These are phyloP conservation scores for Plectosphaerella cucumerina DNA, from an alignment of 2,329 filamentous ascomycete species.

Conservation along the genomic window DNA sequence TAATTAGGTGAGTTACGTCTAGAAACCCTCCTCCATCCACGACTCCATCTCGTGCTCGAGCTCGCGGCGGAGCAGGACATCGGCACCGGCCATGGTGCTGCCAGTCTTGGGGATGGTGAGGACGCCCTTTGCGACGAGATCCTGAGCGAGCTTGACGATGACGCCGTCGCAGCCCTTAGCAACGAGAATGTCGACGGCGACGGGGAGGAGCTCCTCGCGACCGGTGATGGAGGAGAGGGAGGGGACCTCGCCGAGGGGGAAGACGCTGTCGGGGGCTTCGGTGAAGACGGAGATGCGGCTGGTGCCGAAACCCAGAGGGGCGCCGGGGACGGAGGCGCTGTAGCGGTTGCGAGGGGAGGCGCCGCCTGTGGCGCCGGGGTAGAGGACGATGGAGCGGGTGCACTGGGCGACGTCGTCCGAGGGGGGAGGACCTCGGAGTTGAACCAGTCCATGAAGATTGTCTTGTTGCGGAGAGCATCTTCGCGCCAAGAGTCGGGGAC, in stretches of 20 bases:
- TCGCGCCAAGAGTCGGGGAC: slow-evolving; percentile 14
- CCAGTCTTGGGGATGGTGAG: slow-evolving; percentile 40
- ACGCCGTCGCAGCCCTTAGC: slow-evolving; percentile 58
- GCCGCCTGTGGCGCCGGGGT: slow-evolving; percentile 12
- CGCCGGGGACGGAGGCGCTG: slow-evolving; percentile 29
- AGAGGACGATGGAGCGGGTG: slow-evolving; percentile 25
- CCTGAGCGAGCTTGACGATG: slow-evolving; percentile 48
- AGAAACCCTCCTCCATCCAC: not conserved
- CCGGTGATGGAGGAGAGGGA: slow-evolving; percentile 32
- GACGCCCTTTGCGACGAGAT: slow-evolving; percentile 44
- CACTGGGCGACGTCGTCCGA: slow-evolving; percentile 15
- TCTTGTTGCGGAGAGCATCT: slow-evolving; percentile 24
- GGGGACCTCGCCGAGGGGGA: slow-evolving; percentile 35
- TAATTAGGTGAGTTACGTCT: not conserved
- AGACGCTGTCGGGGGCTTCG: slow-evolving; percentile 35
- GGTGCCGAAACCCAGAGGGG: slow-evolving; percentile 41
- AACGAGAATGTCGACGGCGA: slow-evolving; percentile 53
- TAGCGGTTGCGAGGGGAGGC: slow-evolving; percentile 20
- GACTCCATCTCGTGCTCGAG: not conserved
- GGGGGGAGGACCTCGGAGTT: slow-evolving; percentile 18
- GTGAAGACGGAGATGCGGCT: slow-evolving; percentile 27
- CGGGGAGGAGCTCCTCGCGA: slow-evolving; percentile 47
- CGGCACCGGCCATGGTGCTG: slow-evolving; percentile 18
- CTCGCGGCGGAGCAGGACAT: slow-evolving; percentile 16
- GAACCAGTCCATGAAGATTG: slow-evolving; percentile 26